These are phyloP conservation scores for Choiromyces venosus DNA, from an alignment of 495 filamentous ascomycete genomes.

Conservation along the genomic window DNA sequence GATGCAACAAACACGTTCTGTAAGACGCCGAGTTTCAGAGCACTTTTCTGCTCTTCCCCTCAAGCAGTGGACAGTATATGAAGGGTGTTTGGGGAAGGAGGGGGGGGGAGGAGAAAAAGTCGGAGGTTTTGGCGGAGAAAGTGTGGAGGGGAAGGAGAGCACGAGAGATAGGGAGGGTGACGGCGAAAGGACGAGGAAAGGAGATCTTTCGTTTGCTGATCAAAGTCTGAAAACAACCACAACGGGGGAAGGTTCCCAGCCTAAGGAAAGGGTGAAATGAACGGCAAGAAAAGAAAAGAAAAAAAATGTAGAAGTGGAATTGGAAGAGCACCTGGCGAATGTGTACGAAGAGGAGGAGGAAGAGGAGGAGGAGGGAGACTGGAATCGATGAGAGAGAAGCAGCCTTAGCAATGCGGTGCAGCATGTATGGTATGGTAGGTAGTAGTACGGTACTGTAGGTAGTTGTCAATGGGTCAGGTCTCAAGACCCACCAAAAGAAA, in stretches of 20 bases:
- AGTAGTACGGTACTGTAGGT: constrained; percentile 5
- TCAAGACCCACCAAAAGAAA: neutral
- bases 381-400: constrained; percentile 40
- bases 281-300: constrained; percentile 42
- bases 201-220: constrained; percentile 32
- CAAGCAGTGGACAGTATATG: constrained; percentile 15
- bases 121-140: constrained; percentile 1
- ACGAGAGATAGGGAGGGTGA: constrained; percentile 31
- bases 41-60: constrained; percentile 29
- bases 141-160: constrained; percentile 30
- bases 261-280: constrained; percentile 24
- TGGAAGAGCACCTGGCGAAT: constrained; percentile 37
- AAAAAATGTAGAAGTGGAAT: constrained; percentile 37
- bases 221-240: constrained; percentile 35
- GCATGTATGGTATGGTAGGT: constrained; percentile 1
- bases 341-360: constrained; percentile 42
- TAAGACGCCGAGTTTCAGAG: constrained; percentile 22
- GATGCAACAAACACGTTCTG: constrained; percentile 24
- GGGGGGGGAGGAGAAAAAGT: constrained; percentile 4
- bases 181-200: constrained; percentile 34
- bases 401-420: constrained; percentile 4
- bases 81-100: constrained; percentile 6
- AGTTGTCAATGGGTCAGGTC: constrained; percentile 1
- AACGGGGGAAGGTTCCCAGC: constrained; percentile 41
- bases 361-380: constrained; percentile 30